A percentile compares a stretch with the other conserved stretches of the same genome.
Conservation (phyloP, 2,329 filamentous ascomycete genomes). For the Xylariaceae sp. region DNA sequence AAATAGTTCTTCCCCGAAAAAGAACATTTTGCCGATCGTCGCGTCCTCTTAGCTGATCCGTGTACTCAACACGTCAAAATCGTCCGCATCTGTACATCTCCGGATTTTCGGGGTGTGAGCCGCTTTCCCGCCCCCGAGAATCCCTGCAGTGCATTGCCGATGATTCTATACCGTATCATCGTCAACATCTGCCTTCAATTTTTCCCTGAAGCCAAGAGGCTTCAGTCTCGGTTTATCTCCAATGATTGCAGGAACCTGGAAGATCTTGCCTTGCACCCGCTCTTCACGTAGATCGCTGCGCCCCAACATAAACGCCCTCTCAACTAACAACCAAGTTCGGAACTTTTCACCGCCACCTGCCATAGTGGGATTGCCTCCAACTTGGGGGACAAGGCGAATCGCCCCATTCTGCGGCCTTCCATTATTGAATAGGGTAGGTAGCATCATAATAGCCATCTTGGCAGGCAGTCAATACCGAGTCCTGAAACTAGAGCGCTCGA, state of each 20-base stretch:
- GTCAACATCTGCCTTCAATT: not conserved
- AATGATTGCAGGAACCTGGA: not conserved
- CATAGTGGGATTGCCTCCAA: not conserved
- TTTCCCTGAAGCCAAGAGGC: not conserved
- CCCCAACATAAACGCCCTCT: not conserved
- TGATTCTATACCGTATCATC: not conserved
- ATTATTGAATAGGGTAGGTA: not conserved
- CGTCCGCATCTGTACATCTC: not conserved
- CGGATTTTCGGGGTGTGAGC: slow-evolving; percentile 16
- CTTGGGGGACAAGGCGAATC: not conserved
- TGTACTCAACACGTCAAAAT: not conserved
- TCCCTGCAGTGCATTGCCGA: not conserved
- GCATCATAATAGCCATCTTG: not conserved
- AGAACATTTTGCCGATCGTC: not conserved
- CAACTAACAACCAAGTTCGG: not conserved
- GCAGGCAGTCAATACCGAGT: not conserved
- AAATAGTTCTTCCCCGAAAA: not conserved
- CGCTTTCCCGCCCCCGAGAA: not conserved
- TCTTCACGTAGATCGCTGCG: not conserved
- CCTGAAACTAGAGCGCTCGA: not conserved
- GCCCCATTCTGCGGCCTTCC: not conserved
- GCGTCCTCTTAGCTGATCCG: not conserved
- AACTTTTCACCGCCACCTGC: not conserved
- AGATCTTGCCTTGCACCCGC: not conserved
- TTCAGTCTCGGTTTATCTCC: not conserved